Evolutionary conservation across 202 grass and related monocot species (phyloP).

Genomic region (Zoysia matrella): DNA sequence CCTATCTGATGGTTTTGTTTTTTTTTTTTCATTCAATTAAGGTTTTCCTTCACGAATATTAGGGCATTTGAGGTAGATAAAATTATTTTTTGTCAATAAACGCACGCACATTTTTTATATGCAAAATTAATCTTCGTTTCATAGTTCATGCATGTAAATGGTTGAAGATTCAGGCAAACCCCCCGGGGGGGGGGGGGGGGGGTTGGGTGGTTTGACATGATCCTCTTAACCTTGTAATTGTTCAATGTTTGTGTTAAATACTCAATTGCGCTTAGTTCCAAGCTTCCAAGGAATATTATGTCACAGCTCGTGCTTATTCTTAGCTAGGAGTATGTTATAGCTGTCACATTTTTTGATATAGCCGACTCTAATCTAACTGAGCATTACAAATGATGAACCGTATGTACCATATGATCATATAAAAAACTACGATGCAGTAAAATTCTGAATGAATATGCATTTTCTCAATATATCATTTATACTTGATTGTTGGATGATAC

Average conservation of each 20-base stretch:
- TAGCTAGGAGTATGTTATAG: neutral
- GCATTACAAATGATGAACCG: neutral
- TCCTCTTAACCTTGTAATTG: neutral
- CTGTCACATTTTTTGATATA: neutral
- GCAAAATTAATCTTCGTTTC: neutral
- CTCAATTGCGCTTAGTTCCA: too few relatives aligned
- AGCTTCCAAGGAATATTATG: neutral
- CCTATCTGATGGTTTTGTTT: slow-evolving; percentile 8
- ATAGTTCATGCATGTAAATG: neutral
- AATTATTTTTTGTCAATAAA: neutral
- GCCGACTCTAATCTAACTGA: neutral
- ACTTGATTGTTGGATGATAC: slow-evolving; percentile 19
- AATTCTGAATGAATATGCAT: neutral
- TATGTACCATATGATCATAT: neutral
- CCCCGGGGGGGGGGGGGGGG: too few relatives aligned
- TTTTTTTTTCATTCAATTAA: neutral
- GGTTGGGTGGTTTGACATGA: neutral
- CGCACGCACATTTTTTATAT: neutral
- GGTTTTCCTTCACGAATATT: neutral
- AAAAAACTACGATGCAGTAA: neutral
- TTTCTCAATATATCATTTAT: slow-evolving; percentile 1
- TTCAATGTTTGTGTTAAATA: too few relatives aligned
- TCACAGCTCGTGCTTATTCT: neutral
- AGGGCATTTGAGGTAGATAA: neutral
- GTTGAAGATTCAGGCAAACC: neutral